Evolutionary conservation across 1,284 basidiomycete species (phyloP), one percentile per base, ranked within the genome.

Genomic region (Ceratobasidium sp.): DNA sequence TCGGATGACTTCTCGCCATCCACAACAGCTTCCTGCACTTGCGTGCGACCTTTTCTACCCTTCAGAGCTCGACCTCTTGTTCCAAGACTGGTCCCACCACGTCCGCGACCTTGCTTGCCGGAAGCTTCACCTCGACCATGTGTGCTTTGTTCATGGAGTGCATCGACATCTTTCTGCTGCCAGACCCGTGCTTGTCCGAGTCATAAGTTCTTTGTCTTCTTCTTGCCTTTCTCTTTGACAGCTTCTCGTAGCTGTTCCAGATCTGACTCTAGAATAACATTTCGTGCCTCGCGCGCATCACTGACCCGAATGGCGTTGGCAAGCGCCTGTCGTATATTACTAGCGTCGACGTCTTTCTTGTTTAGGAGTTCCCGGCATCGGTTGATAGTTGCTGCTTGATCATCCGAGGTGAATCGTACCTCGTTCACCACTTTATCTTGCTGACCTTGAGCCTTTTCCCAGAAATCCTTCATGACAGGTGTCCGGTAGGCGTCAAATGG

Each of bases 401-500:
- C 23, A 26, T 28, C 23, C 23, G 13, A 11, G 8, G 50, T 28
- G n/a, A n/a, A n/a, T n/a, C n/a, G n/a, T n/a, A n/a, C n/a, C n/a
- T n/a, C n/a, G 23, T 35, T 35, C 14, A 38, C 6, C 8, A 14
- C 11, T 38, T 57, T 21, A 7, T 35, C 55, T 9, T 38, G 55
- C 32, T 57, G 55, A 57, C 55, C 61, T 13, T 30, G 46, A 13
- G 44, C 30, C 28, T 50, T 63, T 32, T 9, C 46, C 4, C 28
- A n/a, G 46, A 63, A 63, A 11, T 63, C 46, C 28, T 63, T 5
- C 61, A 63, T 63, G 28, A 63, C 44, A 3, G 21, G 43, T 9
- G 61, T 63, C 13, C 30, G 23, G 18, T 74, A 70, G 0, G 76
- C 75, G 47, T 79, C 75, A 7, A 79, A 8, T 28, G 79, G 79